These are phyloP conservation scores for Daldinia vernicosa DNA, from an alignment of 495 filamentous ascomycete genomes.

Conservation along the genomic window DNA sequence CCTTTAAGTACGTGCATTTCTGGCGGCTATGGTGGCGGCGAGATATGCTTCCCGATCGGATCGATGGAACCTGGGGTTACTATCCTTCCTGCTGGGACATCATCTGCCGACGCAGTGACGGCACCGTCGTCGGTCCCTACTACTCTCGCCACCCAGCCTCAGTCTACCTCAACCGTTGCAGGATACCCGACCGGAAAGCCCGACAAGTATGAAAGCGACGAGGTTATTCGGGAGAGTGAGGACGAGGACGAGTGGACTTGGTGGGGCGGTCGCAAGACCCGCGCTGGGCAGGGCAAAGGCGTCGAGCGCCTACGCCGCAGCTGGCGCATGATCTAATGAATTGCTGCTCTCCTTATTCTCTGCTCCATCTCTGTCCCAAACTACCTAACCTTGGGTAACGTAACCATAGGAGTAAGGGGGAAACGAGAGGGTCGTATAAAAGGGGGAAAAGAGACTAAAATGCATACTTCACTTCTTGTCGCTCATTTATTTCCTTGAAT, in stretches of 20 bases:
- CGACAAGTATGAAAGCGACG: neutral
- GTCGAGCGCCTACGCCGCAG: slow-evolving; percentile 23
- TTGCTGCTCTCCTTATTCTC: neutral
- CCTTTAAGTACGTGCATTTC: slow-evolving; percentile 22
- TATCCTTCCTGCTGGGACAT: neutral
- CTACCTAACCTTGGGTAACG: too few relatives aligned
- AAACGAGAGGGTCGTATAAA: slow-evolving; percentile 25
- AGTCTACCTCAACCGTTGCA: slow-evolving; percentile 4
- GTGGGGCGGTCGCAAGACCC: slow-evolving; percentile 13
- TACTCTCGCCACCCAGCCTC: slow-evolving; percentile 20
- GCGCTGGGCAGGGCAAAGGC: neutral
- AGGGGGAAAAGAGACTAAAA: slow-evolving; percentile 11
- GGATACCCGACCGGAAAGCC: slow-evolving; percentile 19
- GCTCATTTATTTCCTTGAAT: slow-evolving; percentile 24
- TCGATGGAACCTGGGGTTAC: neutral
- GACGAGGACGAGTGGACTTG: slow-evolving; percentile 10
- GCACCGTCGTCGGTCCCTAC: slow-evolving; percentile 18
- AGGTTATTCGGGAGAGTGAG: neutral
- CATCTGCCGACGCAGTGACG: slow-evolving; percentile 21
- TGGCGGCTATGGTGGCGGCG: slow-evolving; percentile 28
- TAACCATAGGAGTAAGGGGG: neutral
- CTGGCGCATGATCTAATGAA: slow-evolving; percentile 26
- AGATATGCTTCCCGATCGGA: slow-evolving; percentile 28
- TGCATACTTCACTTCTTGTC: slow-evolving; percentile 39
- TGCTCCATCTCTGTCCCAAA: neutral